phyloP scores from a whole-genome alignment of 805 yeast genomes.

The Spathaspora arborariae region DNA sequence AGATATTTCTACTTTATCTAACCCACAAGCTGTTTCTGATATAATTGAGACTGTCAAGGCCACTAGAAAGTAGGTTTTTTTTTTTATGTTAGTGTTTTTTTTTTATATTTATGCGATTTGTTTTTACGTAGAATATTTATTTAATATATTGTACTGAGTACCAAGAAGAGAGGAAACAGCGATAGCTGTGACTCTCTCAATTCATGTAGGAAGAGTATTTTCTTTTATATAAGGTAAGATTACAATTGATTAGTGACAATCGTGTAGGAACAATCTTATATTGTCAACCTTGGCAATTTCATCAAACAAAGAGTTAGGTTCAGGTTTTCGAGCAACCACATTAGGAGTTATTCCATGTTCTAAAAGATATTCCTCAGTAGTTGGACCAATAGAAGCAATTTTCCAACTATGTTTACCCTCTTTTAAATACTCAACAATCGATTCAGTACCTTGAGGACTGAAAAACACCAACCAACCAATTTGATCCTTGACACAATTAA shows the following conservation, averaged over 20 bases:
- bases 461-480: constrained; percentile 76
- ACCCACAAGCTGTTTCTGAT: constrained; percentile 78
- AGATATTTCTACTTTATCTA: constrained; percentile 83
- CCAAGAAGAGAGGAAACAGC: too few relatives aligned
- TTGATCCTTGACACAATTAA: constrained; percentile 14
- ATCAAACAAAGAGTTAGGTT: constrained; percentile 53
- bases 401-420: constrained; percentile 20
- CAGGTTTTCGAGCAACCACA: constrained; percentile 70
- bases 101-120: not conserved
- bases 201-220: too few relatives aligned
- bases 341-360: constrained; percentile 52
- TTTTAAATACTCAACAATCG: constrained; percentile 45
- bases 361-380: constrained; percentile 65
- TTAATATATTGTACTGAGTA: not conserved
- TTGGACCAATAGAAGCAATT: constrained; percentile 89
- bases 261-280: too few relatives aligned
- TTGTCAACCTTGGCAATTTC: constrained; percentile 21
- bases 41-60: constrained; percentile 60
- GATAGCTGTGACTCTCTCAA: too few relatives aligned
- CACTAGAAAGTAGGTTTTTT: constrained; percentile 8
- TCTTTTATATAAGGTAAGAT: too few relatives aligned
- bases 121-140: not conserved
- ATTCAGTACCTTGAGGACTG: constrained; percentile 84
- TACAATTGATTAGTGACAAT: too few relatives aligned
- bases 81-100: not conserved